Conservation (phyloP, 2,329 filamentous ascomycete species). For the Cryoendolithus antarcticus region DNA sequence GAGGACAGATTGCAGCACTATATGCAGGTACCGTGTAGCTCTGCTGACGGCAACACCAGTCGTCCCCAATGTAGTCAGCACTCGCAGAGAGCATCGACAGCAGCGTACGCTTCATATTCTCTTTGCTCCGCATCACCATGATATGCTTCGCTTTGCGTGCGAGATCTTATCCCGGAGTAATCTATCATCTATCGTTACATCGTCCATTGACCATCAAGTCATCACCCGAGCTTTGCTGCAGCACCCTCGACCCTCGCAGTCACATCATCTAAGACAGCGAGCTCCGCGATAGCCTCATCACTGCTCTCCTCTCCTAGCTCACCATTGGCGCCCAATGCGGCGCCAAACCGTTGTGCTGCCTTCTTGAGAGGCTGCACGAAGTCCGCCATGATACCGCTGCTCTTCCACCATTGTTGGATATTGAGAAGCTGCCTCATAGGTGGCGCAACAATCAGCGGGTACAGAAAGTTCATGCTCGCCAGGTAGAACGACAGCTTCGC, state of each 20-base stretch:
- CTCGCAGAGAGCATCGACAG: no score
- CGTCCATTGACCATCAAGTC: no score
- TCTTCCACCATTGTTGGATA: slow-evolving; percentile 31
- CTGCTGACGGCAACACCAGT: no score
- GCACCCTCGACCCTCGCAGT: slow-evolving; percentile 20
- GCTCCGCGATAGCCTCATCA: slow-evolving; percentile 22
- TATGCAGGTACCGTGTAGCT: no score
- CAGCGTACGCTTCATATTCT: no score
- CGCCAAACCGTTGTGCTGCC: slow-evolving; percentile 24
- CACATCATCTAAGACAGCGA: slow-evolving; percentile 21
- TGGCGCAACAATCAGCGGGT: slow-evolving; percentile 39
- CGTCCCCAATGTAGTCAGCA: no score
- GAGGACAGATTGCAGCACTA: no score
- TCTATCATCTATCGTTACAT: no score
- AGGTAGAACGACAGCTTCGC: slow-evolving; percentile 43
- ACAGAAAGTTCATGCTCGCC: slow-evolving; percentile 46
- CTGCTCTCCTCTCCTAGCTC: slow-evolving; percentile 25
- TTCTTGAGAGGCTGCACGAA: slow-evolving; percentile 33
- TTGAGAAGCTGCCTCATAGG: slow-evolving; percentile 36
- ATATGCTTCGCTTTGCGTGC: no score
- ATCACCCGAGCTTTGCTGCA: slow-evolving; percentile 7
- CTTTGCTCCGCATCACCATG: no score
- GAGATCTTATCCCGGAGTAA: no score
- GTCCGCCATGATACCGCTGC: slow-evolving; percentile 28
- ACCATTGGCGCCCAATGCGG: slow-evolving; percentile 24